Evolutionary conservation across 352 stramenopile species (phyloP).

Genomic region (Globisporangium middletonii): DNA sequence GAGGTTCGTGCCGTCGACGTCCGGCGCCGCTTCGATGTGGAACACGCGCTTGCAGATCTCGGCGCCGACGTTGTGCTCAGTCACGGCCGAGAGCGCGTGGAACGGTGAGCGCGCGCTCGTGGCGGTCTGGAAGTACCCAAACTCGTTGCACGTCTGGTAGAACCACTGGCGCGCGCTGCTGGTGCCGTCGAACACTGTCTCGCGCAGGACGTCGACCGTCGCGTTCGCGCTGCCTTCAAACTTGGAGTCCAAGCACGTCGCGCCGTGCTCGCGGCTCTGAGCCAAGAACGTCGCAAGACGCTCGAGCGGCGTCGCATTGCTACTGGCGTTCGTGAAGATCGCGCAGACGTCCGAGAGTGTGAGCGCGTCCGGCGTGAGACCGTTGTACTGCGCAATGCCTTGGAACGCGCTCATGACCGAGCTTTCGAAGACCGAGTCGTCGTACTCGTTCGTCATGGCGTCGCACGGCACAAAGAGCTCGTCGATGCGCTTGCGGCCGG

Average conservation of each 20-base stretch:
- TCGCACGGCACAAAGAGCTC: constrained; percentile 62
- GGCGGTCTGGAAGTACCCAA: constrained; percentile 84
- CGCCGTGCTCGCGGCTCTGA: constrained; percentile 31
- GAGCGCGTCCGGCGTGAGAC: constrained; percentile 32
- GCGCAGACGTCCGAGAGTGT: constrained; percentile 62
- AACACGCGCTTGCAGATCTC: constrained; percentile 85
- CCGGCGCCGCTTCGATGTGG: constrained; percentile 50
- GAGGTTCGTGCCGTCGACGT: constrained; percentile 58
- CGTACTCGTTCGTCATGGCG: constrained; percentile 70
- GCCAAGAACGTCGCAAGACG: constrained; percentile 55
- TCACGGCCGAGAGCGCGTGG: constrained; percentile 59
- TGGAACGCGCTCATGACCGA: constrained; percentile 78
- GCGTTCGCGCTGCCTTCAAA: constrained; percentile 63
- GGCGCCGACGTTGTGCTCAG: constrained; percentile 53
- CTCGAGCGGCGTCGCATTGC: constrained; percentile 17
- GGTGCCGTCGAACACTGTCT: constrained; percentile 60
- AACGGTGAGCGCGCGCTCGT: constrained; percentile 56
- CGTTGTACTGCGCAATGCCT: constrained; percentile 75
- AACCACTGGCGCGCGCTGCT: constrained; percentile 76
- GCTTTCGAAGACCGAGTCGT: constrained; percentile 74
- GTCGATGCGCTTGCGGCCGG: constrained; percentile 36
- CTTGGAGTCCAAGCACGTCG: constrained; percentile 70
- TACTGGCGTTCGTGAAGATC: constrained; percentile 35
- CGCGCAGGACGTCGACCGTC: constrained; percentile 56
- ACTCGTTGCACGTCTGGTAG: constrained; percentile 89